Evolutionary conservation across 73 alveolate species (phyloP).

Genomic region (Uronychia setigera): DNA sequence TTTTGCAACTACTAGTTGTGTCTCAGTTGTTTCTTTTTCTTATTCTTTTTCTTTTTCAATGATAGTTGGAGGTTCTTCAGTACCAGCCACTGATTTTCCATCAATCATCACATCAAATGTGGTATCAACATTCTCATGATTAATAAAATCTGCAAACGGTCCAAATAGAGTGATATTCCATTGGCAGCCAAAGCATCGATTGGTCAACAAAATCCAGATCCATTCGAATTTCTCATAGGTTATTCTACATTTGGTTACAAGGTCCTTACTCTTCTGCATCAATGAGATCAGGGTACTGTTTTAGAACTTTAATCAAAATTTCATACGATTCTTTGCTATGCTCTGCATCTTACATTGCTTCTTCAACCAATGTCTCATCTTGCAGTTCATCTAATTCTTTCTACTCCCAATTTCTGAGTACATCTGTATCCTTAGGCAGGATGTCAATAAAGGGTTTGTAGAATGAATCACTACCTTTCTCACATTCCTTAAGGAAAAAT

Average conservation of each 20-base stretch:
- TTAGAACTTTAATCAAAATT: constrained; percentile 12
- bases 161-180: constrained; percentile 47
- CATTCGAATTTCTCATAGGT: constrained; percentile 26
- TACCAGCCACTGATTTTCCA: not conserved
- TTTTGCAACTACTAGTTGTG: too few species aligned
- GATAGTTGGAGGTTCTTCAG: not conserved
- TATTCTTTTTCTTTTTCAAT: not conserved
- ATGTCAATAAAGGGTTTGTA: constrained; percentile 52
- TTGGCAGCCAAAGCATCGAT: constrained; percentile 48
- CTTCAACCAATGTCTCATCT: constrained; percentile 38
- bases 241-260: not conserved
- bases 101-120: constrained; percentile 21
- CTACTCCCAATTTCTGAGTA: constrained; percentile 30
- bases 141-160: constrained; percentile 48
- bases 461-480: constrained; percentile 34
- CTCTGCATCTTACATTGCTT: not conserved
- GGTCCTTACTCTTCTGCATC: constrained; percentile 18
- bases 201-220: constrained; percentile 49
- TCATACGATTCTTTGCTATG: not conserved
- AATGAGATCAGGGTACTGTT: constrained; percentile 36
- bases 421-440: constrained; percentile 50
- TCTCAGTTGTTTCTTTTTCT: too few species aligned
- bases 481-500: constrained; percentile 32
- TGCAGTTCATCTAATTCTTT: constrained; percentile 51
- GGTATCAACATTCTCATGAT: constrained; percentile 58